A percentile compares a stretch with the other conserved stretches of the same genome.
Conservation (phyloP, 1,139 yeast genomes). For the Yamadazyma siamensis region DNA sequence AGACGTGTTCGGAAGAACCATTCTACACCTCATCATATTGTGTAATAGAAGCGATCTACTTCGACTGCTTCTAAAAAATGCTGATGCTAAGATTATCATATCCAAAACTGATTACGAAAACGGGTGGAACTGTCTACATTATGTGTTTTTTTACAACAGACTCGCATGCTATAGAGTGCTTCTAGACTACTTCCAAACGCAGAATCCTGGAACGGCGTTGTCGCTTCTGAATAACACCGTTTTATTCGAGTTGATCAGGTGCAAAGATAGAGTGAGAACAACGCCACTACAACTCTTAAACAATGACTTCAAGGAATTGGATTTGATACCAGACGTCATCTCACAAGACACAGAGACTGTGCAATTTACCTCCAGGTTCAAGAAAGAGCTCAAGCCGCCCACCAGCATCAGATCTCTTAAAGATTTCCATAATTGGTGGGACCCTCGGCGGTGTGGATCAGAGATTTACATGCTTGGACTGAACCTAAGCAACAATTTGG, state of each 20-base stretch:
- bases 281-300: conserved; percentile 61
- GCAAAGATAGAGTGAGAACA: conserved; percentile 64
- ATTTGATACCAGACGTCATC: conserved; percentile 46
- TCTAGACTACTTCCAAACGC: conserved; percentile 28
- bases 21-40: conserved; percentile 57
- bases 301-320: conserved; percentile 38
- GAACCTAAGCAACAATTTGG: conserved; percentile 62
- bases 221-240: conserved; percentile 20
- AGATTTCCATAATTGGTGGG: conserved; percentile 28
- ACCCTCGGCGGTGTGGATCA: conserved; percentile 49
- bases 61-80: conserved; percentile 44
- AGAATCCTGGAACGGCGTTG: conserved; percentile 10
- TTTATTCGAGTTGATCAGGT: conserved; percentile 40
- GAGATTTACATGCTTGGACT: conserved; percentile 65
- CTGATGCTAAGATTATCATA: conserved; percentile 35
- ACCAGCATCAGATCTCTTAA: conserved; percentile 8
- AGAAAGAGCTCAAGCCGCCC: background rate
- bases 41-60: conserved; percentile 50
- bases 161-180: conserved; percentile 53
- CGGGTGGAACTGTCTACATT: conserved; percentile 82
- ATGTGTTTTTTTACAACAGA: conserved; percentile 58
- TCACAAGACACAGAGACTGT: conserved; percentile 25
- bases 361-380: background rate
- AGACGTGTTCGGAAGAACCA: conserved; percentile 74
- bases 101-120: conserved; percentile 63